phyloP scores from a whole-genome alignment of 768 basidiomycete species.

The Phylloporus rhodoxanthus region DNA sequence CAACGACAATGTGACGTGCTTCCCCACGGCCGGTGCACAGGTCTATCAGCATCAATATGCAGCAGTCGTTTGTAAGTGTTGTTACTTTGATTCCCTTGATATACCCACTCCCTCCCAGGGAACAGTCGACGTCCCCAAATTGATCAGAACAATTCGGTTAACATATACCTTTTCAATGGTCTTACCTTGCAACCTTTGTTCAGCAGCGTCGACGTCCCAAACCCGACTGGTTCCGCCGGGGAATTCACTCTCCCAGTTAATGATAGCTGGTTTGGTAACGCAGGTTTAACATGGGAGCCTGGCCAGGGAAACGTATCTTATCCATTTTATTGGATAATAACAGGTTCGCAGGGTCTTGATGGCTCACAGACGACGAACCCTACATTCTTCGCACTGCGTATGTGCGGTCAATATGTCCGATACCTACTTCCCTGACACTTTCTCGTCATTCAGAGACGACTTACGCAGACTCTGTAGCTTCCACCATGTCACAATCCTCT shows the following conservation, averaged over 20 bases:
- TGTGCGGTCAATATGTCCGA: constrained; percentile 33
- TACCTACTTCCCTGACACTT: constrained; percentile 5
- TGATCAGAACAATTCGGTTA: constrained; percentile 55
- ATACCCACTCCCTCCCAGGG: constrained; percentile 43
- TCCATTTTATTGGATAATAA: constrained; percentile 76
- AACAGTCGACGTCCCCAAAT: constrained; percentile 67
- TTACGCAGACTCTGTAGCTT: constrained; percentile 57
- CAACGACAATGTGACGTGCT: constrained; percentile 76
- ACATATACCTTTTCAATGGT: constrained; percentile 74
- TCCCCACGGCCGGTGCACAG: constrained; percentile 47
- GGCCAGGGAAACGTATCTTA: constrained; percentile 47
- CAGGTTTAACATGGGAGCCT: constrained; percentile 43
- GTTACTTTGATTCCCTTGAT: constrained; percentile 5
- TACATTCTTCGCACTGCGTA: constrained; percentile 76
- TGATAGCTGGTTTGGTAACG: constrained; percentile 67
- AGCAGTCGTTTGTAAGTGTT: constrained; percentile 70
- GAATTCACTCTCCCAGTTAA: constrained; percentile 50
- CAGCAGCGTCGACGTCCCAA: constrained; percentile 42
- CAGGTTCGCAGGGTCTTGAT: constrained; percentile 45
- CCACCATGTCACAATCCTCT: constrained; percentile 45
- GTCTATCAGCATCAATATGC: constrained; percentile 73
- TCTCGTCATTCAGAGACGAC: constrained; percentile 56
- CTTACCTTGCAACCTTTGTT: constrained; percentile 51
- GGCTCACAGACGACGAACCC: constrained; percentile 59
- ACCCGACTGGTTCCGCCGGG: constrained; percentile 54